Percentiles rank a stretch among this genome's conserved stretches.
Evolutionary conservation across 441 rosid genomes (phyloP).

Genomic region (Mallotus repandus): DNA sequence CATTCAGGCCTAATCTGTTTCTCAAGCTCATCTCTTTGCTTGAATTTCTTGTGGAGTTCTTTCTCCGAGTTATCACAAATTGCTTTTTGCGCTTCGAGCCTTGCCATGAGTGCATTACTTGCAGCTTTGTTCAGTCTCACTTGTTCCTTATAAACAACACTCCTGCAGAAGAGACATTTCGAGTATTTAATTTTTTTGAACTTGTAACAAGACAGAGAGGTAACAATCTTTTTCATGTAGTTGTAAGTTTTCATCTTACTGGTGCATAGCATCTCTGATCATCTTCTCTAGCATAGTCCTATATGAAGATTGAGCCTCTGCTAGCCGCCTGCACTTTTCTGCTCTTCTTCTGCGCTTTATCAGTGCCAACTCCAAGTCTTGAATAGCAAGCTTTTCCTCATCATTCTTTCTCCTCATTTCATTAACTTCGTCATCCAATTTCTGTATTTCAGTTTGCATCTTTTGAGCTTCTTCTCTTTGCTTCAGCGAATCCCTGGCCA

Average conservation of each 20-base stretch:
- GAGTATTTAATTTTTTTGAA: not conserved
- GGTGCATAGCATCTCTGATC: slow-evolving; percentile 99
- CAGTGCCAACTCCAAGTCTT: slow-evolving; percentile 72
- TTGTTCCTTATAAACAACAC: slow-evolving; percentile 90
- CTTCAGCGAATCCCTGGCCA: slow-evolving; percentile 79
- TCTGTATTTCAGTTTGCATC: slow-evolving; percentile 56
- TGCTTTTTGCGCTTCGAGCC: slow-evolving; percentile 88
- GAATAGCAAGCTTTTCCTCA: slow-evolving; percentile 63
- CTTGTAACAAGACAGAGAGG: not conserved
- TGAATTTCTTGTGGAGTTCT: slow-evolving; percentile 81
- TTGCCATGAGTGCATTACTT: slow-evolving; percentile 71
- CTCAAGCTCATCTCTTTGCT: slow-evolving; percentile 74
- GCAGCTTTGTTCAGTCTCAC: slow-evolving; percentile 91
- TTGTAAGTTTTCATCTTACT: slow-evolving; percentile 44
- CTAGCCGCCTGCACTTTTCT: slow-evolving; percentile 87
- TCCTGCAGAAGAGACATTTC: slow-evolving; percentile 47
- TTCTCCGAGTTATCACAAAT: slow-evolving; percentile 81
- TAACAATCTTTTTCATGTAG: not conserved
- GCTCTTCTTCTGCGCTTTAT: slow-evolving; percentile 79
- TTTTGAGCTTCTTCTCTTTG: slow-evolving; percentile 69
- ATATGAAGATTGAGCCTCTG: slow-evolving; percentile 92
- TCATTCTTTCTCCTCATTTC: slow-evolving; percentile 58
- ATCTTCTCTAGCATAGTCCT: slow-evolving; percentile 82
- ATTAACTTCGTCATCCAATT: slow-evolving; percentile 60
- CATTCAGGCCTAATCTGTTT: slow-evolving; percentile 65